Evolutionary conservation across 169 alveolate species (phyloP), one percentile per base, ranked within the genome.

Genomic region (Theileria sp.): DNA sequence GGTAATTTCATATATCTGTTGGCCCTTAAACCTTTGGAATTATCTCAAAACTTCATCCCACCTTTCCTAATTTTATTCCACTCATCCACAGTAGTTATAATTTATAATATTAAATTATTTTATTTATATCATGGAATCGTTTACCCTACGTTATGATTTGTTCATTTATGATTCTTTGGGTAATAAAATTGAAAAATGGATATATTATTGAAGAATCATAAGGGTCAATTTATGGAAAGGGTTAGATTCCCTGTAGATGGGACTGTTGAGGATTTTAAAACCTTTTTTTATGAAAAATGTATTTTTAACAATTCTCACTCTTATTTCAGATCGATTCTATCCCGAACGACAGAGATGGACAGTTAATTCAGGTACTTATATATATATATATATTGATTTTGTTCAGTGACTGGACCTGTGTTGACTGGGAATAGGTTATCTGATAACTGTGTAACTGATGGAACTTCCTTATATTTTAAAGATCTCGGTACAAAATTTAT

Each of bases 311-410:
- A 5, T 6, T 21, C 3, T 2, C 3, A 0, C 30, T 7, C 49
- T 2, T 26, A 44, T 0, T 15, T 49, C 77, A 89, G 94, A 80
- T 86, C 96, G 91, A 66, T 92, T 87, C 70, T 92, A 92, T 51
- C 96, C 96, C 6, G 93, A 92, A 74, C 78, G 96, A 44, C 96
- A 92, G 80, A 77, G 89, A 78, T 92, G 94, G 93, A 88, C 75
- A 74, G 88, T 92, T 26, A 86, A 70, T 44, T 78, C 89, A 50
- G 88, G 93, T 88, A 30, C 23, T 81, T 68, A 49, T 38, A n/a
- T 1, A 72, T 21, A 4, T 49, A 44, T 69, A 72, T 21, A 4
- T 49, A 44, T 69, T 32, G 8, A 44, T 74, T 56, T 30, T 0
- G 12, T 66, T 26, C 73, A 82, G 92, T 92, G 26, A 84, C 76